Evolutionary conservation across 257 asterid genomes (phyloP).

Genomic region (Thymus quinquecostatus): DNA sequence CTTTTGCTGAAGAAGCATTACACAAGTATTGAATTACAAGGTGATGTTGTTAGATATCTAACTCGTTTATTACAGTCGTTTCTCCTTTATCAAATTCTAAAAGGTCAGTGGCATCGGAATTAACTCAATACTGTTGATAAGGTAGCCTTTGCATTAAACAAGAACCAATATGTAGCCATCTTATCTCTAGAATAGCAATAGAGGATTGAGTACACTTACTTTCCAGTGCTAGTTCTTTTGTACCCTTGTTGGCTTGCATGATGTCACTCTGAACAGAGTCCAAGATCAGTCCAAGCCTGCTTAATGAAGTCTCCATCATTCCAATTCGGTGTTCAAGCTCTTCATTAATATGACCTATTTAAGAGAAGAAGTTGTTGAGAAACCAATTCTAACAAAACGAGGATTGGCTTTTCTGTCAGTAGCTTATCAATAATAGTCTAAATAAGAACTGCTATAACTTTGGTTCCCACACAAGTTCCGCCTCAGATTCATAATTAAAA

Average conservation of each 20-base stretch:
- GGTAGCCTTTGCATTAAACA: constrained; percentile 24
- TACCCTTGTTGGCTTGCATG: constrained; percentile 86
- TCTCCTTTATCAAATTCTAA: constrained; percentile 20
- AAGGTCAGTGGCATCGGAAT: neutral
- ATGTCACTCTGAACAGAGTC: constrained; percentile 88
- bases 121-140: constrained; percentile 15
- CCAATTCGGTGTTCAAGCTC: constrained; percentile 88
- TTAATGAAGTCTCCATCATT: constrained; percentile 78
- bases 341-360: constrained; percentile 73
- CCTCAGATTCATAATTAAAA: constrained; percentile 12
- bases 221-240: constrained; percentile 72
- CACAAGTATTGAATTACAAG: constrained; percentile 24
- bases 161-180: constrained; percentile 13
- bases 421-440: neutral
- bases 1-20: constrained; percentile 58
- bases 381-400: neutral
- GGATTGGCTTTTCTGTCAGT: neutral
- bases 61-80: constrained; percentile 1
- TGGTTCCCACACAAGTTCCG: constrained; percentile 10
- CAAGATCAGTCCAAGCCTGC: constrained; percentile 78
- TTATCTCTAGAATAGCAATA: constrained; percentile 1
- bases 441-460: constrained; percentile 1
- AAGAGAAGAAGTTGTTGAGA: constrained; percentile 31
- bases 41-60: neutral
- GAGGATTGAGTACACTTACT: constrained; percentile 52